A percentile compares a stretch with the other conserved stretches of the same genome.
Evolutionary conservation across 768 basidiomycete genomes (phyloP).

Genomic region (Gelatoporia subvermispora): DNA sequence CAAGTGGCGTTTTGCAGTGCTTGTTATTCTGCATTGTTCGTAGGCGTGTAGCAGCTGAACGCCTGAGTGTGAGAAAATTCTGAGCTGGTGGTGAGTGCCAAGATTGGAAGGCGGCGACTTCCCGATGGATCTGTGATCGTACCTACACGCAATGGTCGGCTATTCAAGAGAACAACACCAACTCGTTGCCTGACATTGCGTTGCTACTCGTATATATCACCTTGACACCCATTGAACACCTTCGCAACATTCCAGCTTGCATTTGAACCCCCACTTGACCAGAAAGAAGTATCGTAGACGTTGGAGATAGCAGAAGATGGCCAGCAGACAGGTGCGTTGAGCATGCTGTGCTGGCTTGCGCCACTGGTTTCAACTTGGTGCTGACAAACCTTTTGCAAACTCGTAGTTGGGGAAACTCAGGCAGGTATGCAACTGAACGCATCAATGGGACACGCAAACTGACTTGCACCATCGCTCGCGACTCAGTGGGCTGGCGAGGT

Average conservation of each 20-base stretch:
- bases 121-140: constrained; percentile 18
- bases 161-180: not conserved
- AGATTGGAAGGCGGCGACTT: constrained; percentile 8
- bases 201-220: too few species aligned
- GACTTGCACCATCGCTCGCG: not conserved
- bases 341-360: not conserved
- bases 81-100: not conserved
- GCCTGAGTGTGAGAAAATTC: too few species aligned
- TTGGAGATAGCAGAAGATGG: constrained; percentile 34
- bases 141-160: constrained; percentile 3
- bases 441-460: not conserved
- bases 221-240: constrained; percentile 9
- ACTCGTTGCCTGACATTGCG: constrained; percentile 3
- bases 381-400: not conserved
- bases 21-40: too few species aligned
- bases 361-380: constrained; percentile 1
- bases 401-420: constrained; percentile 69
- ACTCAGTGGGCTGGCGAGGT: constrained; percentile 84
- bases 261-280: not conserved
- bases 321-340: constrained; percentile 56
- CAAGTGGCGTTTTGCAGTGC: too few species aligned
- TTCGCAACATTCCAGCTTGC: constrained; percentile 7
- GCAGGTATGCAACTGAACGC: constrained; percentile 45
- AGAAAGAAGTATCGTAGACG: too few species aligned
- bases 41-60: too few species aligned